These are phyloP conservation scores for Neurospora sp. DNA, from an alignment of 495 filamentous ascomycete species.

Conservation along the genomic window DNA sequence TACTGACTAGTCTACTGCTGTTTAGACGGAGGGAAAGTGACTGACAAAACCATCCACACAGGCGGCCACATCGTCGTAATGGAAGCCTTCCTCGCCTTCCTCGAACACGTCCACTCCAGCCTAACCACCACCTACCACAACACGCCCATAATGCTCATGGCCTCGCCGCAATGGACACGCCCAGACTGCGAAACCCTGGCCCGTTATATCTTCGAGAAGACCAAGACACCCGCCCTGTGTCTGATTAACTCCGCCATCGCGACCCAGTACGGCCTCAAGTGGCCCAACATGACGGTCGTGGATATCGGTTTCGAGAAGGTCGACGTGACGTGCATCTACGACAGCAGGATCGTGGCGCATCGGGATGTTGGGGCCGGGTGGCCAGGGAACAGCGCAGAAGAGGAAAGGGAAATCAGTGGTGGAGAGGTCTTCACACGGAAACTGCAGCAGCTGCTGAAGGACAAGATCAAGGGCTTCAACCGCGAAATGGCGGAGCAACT, in stretches of 20 bases:
- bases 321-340: constrained; percentile 78
- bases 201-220: constrained; percentile 93
- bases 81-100: constrained; percentile 83
- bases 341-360: constrained; percentile 51
- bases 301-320: constrained; percentile 88
- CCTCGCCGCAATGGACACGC: constrained; percentile 76
- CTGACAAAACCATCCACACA: constrained; percentile 1
- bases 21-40: background rate
- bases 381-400: constrained; percentile 34
- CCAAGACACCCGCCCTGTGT: constrained; percentile 82
- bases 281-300: constrained; percentile 65
- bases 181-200: constrained; percentile 73
- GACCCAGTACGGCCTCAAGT: constrained; percentile 72
- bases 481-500: constrained; percentile 91
- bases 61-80: constrained; percentile 80
- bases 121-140: constrained; percentile 82
- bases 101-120: constrained; percentile 75
- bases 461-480: constrained; percentile 51
- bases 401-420: constrained; percentile 59
- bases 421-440: constrained; percentile 82
- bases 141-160: constrained; percentile 81
- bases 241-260: constrained; percentile 79
- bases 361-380: constrained; percentile 19
- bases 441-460: constrained; percentile 55
- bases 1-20: background rate